Evolutionary conservation across 1,284 basidiomycete genomes (phyloP), one percentile per base, ranked within the genome.

Genomic region (Naganishia sp.): DNA sequence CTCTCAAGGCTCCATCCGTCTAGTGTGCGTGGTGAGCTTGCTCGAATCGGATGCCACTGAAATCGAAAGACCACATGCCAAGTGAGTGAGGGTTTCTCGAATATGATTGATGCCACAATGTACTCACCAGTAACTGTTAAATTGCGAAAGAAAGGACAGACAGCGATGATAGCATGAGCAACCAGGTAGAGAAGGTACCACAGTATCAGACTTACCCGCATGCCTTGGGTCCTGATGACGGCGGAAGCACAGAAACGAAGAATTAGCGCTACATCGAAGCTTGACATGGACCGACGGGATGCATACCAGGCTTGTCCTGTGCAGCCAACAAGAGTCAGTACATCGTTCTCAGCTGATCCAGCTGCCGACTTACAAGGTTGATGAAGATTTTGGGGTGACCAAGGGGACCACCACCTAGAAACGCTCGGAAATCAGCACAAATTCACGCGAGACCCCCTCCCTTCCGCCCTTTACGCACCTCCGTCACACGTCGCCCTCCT

Each of bases 351-450:
- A 16, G 15, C 28, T 15, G 18, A 6, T 11, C 5, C 11, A n/a
- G n/a, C n/a, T 31, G 31, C 16, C 6, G 46, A 33, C 72, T 73
- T 45, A 74, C 94, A 77, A 97, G 80, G 83, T 97, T 98, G 80
- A 98, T 95, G 77, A 86, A 98, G 71, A 98, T 88, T 83, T 92
- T 94, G 16, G 95, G 95, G 79, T 99, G 95, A 54, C 95, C 95
- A 42, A 99, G 85, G 56, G 95, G 86, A n/a, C 95, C 95, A 78
- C 87, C 88, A 79, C 94, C 94, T 98, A 71, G 15, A 66, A 63
- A 48, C 18, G 52, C 60, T 18, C 6, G 23, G 44, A 31, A 36
- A 49, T 63, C 46, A 44, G 48, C 36, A 43, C 65, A 44, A 53
- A 45, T 23, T 11, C 39, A 6, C 21, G 31, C 43, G 13, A 59